These are phyloP conservation scores for Vitis hybrid DNA, from an alignment of 177 flowering plant species.

Conservation along the genomic window DNA sequence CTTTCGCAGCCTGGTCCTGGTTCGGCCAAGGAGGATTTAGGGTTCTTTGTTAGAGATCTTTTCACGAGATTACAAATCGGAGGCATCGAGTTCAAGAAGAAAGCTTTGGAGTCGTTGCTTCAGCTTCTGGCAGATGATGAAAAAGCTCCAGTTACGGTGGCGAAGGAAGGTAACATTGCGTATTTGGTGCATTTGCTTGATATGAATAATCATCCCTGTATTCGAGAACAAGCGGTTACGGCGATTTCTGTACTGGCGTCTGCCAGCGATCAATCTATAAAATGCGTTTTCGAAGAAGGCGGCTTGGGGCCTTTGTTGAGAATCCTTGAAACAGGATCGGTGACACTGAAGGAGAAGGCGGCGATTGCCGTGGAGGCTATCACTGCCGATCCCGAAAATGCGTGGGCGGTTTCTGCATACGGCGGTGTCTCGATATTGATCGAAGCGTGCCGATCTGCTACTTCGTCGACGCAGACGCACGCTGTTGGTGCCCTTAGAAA, in stretches of 20 bases:
- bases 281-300: constrained; percentile 68
- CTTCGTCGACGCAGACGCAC: constrained; percentile 37
- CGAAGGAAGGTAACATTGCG: constrained; percentile 59
- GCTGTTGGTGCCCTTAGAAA: constrained; percentile 65
- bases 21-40: constrained; percentile 51
- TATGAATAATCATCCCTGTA: constrained; percentile 19
- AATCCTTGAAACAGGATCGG: constrained; percentile 57
- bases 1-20: constrained; percentile 60
- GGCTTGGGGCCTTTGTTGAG: constrained; percentile 73
- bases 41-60: constrained; percentile 57
- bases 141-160: constrained; percentile 48
- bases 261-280: constrained; percentile 43
- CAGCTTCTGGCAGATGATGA: constrained; percentile 48
- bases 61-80: constrained; percentile 78
- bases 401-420: constrained; percentile 85
- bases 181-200: constrained; percentile 65
- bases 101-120: constrained; percentile 65
- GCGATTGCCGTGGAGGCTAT: constrained; percentile 70
- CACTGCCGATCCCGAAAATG: constrained; percentile 68
- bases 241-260: constrained; percentile 56
- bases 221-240: constrained; percentile 56
- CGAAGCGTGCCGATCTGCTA: constrained; percentile 69
- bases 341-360: constrained; percentile 54
- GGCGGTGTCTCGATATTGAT: constrained; percentile 65
- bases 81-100: constrained; percentile 67